Base-by-base conservation (phyloP, 1,139 yeast species). In the Ashbya aceris region DNA sequence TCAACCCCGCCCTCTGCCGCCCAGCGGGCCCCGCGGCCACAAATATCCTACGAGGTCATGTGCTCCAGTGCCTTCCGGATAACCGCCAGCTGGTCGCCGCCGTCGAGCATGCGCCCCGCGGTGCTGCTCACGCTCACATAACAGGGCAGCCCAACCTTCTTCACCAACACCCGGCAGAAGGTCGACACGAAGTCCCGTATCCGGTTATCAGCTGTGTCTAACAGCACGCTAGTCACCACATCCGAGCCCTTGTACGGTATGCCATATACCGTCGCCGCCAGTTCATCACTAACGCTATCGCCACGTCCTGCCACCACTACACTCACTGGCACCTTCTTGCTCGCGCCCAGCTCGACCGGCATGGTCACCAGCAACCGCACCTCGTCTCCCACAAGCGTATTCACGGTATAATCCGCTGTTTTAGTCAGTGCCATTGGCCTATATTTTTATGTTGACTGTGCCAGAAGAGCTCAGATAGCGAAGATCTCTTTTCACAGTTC, bases 341-440 rank as follows among this genome's bases (percentile, higher is more conserved):
- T 29, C 31, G 11, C 13, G 5, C 6, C 29, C 13, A 30, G 11
- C 30, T 39, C 45, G 6, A 34, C 20, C 11, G 45, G 42, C 7
- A 14, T 28, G 9, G 40, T 27, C 11, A 35, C 38, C 34, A 30
- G 13, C 10, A 42, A 33, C 14, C 36, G 29, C 13, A 42, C 11
- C 7, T 31, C n/a, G 17, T 32, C 17, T 7, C 35, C 14, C 30
- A 8, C 27, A 29, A 29, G 13, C 31, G 31, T 29, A 27, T 36
- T 33, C 9, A 40, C 33, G 27, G 33, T 32, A 33, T 36, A 40
- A n/a, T 30, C 29, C 7, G 20, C 13, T 5, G 43, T 40, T 23
- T 36, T 40, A 26, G 38, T 38, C 40, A 30, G 36, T 14, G 9
- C 11, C 35, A 29, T 29, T 6, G 6, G 6, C 23, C 23, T 17